A percentile compares a stretch with the other conserved stretches of the same genome.
phyloP scores from a whole-genome alignment of 2,329 filamentous ascomycete species.

The Penicillium crustosum region DNA sequence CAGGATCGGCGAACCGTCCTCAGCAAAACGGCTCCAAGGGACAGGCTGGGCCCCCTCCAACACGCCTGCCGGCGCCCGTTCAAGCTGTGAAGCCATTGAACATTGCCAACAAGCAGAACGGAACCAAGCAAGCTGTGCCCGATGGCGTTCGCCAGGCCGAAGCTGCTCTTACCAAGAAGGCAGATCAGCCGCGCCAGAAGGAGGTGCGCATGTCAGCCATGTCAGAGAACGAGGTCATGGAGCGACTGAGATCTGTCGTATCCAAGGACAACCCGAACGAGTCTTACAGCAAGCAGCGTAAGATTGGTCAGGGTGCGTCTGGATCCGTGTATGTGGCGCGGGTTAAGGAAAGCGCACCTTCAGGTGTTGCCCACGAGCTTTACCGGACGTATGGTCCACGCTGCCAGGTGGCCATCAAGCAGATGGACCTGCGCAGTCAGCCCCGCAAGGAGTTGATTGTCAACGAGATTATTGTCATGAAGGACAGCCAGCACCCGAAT shows the following conservation, averaged over 20 bases:
- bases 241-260: slow-evolving; percentile 87
- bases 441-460: slow-evolving; percentile 97
- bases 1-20: slow-evolving; percentile 43
- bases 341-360: slow-evolving; percentile 84
- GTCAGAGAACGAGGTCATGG: slow-evolving; percentile 97
- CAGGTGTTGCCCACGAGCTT: slow-evolving; percentile 73
- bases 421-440: slow-evolving; percentile 98
- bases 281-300: slow-evolving; percentile 99
- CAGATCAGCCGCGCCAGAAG: slow-evolving; percentile 69
- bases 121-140: slow-evolving; percentile 44
- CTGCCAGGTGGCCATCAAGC: slow-evolving; percentile 96
- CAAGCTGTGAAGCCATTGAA: slow-evolving; percentile 73
- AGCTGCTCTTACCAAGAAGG: slow-evolving; percentile 79
- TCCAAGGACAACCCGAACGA: slow-evolving; percentile 92
- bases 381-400: slow-evolving; percentile 75
- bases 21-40: slow-evolving; percentile 48
- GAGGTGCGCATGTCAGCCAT: slow-evolving; percentile 98
- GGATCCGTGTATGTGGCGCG: slow-evolving; percentile 98
- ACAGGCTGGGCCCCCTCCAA: slow-evolving; percentile 51
- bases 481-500: slow-evolving; percentile 95
- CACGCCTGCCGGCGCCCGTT: slow-evolving; percentile 58
- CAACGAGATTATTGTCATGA: slow-evolving; percentile 99
- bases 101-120: slow-evolving; percentile 64
- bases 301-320: slow-evolving; percentile 97
- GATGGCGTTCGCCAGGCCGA: slow-evolving; percentile 87